phyloP scores from a whole-genome alignment of 306 rosid genomes.

The Lablab purpureus region DNA sequence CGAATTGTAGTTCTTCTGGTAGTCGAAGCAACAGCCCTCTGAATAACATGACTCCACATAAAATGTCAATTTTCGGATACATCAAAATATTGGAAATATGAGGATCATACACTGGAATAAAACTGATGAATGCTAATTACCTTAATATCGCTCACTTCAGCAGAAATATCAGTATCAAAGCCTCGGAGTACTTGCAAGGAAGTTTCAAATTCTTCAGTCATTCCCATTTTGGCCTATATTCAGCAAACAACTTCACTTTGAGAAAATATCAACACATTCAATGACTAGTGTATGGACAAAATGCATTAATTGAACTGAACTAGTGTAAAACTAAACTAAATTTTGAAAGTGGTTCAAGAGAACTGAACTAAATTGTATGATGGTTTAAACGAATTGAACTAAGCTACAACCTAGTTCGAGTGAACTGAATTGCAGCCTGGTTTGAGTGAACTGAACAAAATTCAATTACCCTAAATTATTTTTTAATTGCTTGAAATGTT shows the following conservation, averaged over 20 bases:
- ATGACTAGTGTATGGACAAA: background rate
- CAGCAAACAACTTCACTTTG: constrained; percentile 32
- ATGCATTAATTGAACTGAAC: too few species aligned
- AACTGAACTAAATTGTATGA: too few species aligned
- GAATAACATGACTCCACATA: constrained; percentile 43
- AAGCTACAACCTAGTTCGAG: too few species aligned
- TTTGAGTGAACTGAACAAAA: too few species aligned
- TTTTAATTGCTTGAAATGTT: too few species aligned
- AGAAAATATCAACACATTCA: constrained; percentile 32
- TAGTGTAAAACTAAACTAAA: too few species aligned
- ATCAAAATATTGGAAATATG: constrained; percentile 38
- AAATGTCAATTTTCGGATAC: constrained; percentile 22
- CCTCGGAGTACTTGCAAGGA: constrained; percentile 98
- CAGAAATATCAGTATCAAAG: constrained; percentile 83
- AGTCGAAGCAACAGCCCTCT: constrained; percentile 82
- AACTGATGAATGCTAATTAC: constrained; percentile 41
- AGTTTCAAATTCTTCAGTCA: constrained; percentile 91
- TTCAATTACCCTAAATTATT: too few species aligned
- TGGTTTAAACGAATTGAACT: too few species aligned
- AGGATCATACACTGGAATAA: constrained; percentile 14
- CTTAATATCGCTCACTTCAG: constrained; percentile 87
- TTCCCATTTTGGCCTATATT: constrained; percentile 92
- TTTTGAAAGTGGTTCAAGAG: too few species aligned
- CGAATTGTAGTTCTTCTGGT: constrained; percentile 72
- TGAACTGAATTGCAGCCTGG: too few species aligned